Percentiles rank a stretch among this genome's conserved stretches.
These are phyloP conservation scores for Tilletia horrida DNA, from an alignment of 1,284 basidiomycete genomes.

Conservation along the genomic window DNA sequence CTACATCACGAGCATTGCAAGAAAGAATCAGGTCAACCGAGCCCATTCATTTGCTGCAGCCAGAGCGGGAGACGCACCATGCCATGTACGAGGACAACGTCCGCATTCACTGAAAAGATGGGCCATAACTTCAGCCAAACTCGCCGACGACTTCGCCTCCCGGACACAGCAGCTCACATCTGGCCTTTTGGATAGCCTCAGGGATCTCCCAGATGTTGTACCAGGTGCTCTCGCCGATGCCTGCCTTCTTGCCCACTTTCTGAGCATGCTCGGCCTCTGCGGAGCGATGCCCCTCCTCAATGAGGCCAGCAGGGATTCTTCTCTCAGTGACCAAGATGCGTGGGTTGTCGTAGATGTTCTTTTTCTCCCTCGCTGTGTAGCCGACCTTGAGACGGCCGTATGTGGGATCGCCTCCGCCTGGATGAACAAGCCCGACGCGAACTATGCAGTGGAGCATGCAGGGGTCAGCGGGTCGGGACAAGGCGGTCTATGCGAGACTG, in stretches of 20 bases:
- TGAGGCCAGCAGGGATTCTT: not conserved
- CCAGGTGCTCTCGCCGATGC: not conserved
- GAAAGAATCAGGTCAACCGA: not conserved
- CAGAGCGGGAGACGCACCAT: conserved; percentile 23
- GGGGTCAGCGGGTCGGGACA: not conserved
- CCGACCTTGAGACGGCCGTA: conserved; percentile 44
- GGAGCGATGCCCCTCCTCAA: not conserved
- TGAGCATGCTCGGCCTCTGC: not conserved
- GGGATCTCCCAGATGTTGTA: conserved; percentile 49
- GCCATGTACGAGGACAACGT: conserved; percentile 48
- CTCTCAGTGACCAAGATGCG: conserved; percentile 32
- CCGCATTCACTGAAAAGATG: conserved; percentile 28
- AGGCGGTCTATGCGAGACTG: not conserved
- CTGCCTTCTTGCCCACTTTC: not conserved
- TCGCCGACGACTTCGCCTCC: not conserved
- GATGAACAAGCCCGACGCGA: conserved; percentile 9
- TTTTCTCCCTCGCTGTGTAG: conserved; percentile 36
- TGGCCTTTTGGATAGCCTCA: conserved; percentile 28
- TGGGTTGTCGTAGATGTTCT: conserved; percentile 48
- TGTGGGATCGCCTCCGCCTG: conserved; percentile 46
- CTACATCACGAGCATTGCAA: not conserved
- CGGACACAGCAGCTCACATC: conserved; percentile 16
- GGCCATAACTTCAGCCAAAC: not conserved
- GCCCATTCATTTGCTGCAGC: not conserved
- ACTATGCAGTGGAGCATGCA: conserved; percentile 1